Evolutionary conservation across 1,284 basidiomycete genomes (phyloP).

Genomic region (Mycena sp.): DNA sequence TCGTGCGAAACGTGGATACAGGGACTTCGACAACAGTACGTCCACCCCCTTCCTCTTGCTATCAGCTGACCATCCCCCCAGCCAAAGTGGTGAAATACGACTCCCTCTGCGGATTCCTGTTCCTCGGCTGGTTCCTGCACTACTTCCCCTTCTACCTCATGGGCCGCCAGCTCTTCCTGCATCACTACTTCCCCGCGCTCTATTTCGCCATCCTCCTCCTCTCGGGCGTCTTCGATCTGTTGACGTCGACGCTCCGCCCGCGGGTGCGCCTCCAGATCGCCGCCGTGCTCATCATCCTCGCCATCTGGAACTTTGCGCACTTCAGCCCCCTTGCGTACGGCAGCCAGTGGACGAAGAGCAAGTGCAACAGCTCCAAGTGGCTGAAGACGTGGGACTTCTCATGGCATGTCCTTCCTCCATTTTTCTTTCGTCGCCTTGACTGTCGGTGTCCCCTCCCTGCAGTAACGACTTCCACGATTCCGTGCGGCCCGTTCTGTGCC

Average conservation of each 20-base stretch:
- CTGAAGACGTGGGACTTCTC: slow-evolving; percentile 96
- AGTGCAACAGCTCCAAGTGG: slow-evolving; percentile 87
- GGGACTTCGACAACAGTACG: slow-evolving; percentile 92
- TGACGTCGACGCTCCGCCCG: slow-evolving; percentile 83
- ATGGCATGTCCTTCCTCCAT: slow-evolving; percentile 63
- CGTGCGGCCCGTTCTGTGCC: slow-evolving; percentile 58
- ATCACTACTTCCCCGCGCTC: slow-evolving; percentile 96
- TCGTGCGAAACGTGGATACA: slow-evolving; percentile 89
- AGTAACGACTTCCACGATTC: slow-evolving; percentile 66
- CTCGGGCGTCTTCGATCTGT: slow-evolving; percentile 85
- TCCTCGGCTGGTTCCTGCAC: slow-evolving; percentile 94
- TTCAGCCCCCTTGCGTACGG: slow-evolving; percentile 92
- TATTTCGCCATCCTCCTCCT: slow-evolving; percentile 92
- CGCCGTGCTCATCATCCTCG: slow-evolving; percentile 74
- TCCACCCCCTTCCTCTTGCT: slow-evolving; percentile 3
- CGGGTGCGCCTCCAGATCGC: slow-evolving; percentile 84
- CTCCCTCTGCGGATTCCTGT: slow-evolving; percentile 88
- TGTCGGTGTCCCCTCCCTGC: slow-evolving; percentile 3
- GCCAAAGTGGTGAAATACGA: slow-evolving; percentile 94
- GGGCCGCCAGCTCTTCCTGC: slow-evolving; percentile 95
- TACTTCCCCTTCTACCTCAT: slow-evolving; percentile 98
- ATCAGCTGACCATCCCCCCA: slow-evolving; percentile 43
- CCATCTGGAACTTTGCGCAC: slow-evolving; percentile 81
- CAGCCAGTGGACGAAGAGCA: slow-evolving; percentile 82
- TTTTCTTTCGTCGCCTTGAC: slow-evolving; percentile 11